Conservation (phyloP, 2,329 filamentous ascomycete species). For the Aspergillus brasiliensis region DNA sequence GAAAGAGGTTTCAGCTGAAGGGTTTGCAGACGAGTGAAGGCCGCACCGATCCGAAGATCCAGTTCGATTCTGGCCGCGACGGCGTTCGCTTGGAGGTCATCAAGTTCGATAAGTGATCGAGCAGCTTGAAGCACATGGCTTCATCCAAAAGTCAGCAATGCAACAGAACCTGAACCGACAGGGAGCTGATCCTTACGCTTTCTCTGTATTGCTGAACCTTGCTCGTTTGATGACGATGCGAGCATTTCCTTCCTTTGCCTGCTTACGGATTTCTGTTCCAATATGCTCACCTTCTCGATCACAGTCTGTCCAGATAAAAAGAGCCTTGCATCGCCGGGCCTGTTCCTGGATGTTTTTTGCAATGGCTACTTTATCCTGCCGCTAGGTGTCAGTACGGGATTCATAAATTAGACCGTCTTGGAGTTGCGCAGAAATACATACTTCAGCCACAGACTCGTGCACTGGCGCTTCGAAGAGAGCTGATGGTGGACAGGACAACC, state of each 20-base stretch:
- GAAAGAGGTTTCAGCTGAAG: slow-evolving; percentile 73
- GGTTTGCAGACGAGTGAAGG: slow-evolving; percentile 87
- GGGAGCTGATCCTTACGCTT: slow-evolving; percentile 62
- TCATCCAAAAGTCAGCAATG: not conserved
- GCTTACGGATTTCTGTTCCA: slow-evolving; percentile 82
- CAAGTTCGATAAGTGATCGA: slow-evolving; percentile 72
- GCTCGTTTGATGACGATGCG: slow-evolving; percentile 80
- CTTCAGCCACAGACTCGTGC: slow-evolving; percentile 66
- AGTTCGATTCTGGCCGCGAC: slow-evolving; percentile 88
- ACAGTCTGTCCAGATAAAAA: slow-evolving; percentile 99
- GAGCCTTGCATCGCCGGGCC: slow-evolving; percentile 68
- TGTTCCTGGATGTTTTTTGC: slow-evolving; percentile 82
- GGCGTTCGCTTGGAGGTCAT: slow-evolving; percentile 83
- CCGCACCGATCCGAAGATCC: slow-evolving; percentile 87
- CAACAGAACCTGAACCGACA: not conserved
- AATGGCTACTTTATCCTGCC: slow-evolving; percentile 74
- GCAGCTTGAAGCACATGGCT: slow-evolving; percentile 88
- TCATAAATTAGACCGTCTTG: not conserved
- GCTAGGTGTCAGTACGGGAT: slow-evolving; percentile 16
- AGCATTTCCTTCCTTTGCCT: slow-evolving; percentile 73
- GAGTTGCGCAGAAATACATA: slow-evolving; percentile 39
- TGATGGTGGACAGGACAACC: slow-evolving; percentile 77
- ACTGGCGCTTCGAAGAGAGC: slow-evolving; percentile 81
- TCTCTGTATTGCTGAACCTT: slow-evolving; percentile 93
- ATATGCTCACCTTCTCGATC: slow-evolving; percentile 98